These are phyloP conservation scores for Chaetothyriales sp. DNA, from an alignment of 2,329 filamentous ascomycete species.

Conservation along the genomic window DNA sequence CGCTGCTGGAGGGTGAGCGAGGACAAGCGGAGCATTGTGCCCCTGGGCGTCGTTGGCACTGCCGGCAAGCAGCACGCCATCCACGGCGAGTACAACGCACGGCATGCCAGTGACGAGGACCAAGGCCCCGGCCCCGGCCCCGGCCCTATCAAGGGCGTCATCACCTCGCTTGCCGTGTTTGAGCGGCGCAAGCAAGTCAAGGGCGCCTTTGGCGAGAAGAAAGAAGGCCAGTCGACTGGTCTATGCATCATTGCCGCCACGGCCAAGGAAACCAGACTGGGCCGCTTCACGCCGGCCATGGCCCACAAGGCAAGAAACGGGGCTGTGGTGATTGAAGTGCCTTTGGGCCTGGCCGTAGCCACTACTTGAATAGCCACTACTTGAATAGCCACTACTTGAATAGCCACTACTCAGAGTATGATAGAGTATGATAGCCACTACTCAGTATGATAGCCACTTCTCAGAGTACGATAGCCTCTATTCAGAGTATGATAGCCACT, in stretches of 20 bases:
- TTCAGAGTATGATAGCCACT: too few species aligned
- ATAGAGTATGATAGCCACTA: too few species aligned
- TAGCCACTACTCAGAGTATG: too few species aligned
- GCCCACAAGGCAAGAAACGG: constrained; percentile 55
- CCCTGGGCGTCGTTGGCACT: constrained; percentile 53
- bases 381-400: too few species aligned
- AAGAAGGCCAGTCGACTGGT: constrained; percentile 40
- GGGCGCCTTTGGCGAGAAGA: constrained; percentile 24
- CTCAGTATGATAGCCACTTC: too few species aligned
- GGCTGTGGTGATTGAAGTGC: constrained; percentile 75
- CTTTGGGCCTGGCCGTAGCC: constrained; percentile 26
- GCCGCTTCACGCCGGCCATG: constrained; percentile 57
- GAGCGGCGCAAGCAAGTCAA: constrained; percentile 67
- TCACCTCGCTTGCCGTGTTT: constrained; percentile 80
- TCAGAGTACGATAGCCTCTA: too few species aligned
- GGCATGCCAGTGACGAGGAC: constrained; percentile 19
- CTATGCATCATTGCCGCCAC: constrained; percentile 75
- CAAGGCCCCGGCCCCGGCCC: constrained; percentile 57
- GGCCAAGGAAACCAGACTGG: constrained; percentile 73
- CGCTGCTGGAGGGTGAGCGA: constrained; percentile 72
- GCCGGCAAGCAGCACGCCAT: constrained; percentile 6
- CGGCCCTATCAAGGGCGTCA: constrained; percentile 42
- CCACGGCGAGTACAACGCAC: constrained; percentile 5
- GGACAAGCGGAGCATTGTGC: constrained; percentile 67
- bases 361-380: too few species aligned